phyloP scores from a whole-genome alignment of 192 early-diverging fungal species.

The Radiomyces spectabilis region DNA sequence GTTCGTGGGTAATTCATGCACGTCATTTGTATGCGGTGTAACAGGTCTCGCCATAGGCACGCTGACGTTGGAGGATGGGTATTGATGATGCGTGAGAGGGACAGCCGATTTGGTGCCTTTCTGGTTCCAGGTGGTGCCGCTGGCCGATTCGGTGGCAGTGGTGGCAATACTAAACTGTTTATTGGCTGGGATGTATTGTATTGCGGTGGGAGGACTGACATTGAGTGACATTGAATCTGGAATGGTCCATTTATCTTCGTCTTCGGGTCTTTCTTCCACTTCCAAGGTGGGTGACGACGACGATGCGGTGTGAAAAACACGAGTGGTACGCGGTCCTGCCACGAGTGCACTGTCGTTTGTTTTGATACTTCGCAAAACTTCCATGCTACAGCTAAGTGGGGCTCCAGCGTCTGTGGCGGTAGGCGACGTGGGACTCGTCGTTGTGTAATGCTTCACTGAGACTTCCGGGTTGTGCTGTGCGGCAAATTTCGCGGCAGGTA shows the following conservation, averaged over 20 bases:
- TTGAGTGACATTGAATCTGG: constrained; percentile 15
- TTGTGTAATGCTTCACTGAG: too few species aligned
- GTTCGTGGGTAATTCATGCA: too few species aligned
- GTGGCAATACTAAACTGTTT: constrained; percentile 20
- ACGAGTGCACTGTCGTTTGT: constrained; percentile 12
- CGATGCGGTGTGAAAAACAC: too few species aligned
- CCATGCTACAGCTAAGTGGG: constrained; percentile 16
- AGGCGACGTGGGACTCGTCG: too few species aligned
- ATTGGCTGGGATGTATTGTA: constrained; percentile 19
- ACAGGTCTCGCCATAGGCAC: constrained; percentile 17
- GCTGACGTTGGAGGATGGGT: constrained; percentile 14
- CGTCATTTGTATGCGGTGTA: background rate
- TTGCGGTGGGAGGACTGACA: too few species aligned
- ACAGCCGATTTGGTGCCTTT: background rate
- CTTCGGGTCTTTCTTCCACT: background rate
- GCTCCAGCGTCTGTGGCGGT: too few species aligned
- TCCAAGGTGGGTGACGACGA: too few species aligned
- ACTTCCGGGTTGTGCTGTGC: too few species aligned
- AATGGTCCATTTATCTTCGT: constrained; percentile 12
- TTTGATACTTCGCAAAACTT: constrained; percentile 23
- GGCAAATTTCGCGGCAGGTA: too few species aligned
- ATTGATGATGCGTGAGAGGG: constrained; percentile 17
- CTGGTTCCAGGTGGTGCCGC: constrained; percentile 8
- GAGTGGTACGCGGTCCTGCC: background rate
- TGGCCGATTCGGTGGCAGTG: constrained; percentile 3